These are phyloP conservation scores for Luzula sylvatica DNA, from an alignment of 176 grass and related monocot genomes.

Conservation along the genomic window DNA sequence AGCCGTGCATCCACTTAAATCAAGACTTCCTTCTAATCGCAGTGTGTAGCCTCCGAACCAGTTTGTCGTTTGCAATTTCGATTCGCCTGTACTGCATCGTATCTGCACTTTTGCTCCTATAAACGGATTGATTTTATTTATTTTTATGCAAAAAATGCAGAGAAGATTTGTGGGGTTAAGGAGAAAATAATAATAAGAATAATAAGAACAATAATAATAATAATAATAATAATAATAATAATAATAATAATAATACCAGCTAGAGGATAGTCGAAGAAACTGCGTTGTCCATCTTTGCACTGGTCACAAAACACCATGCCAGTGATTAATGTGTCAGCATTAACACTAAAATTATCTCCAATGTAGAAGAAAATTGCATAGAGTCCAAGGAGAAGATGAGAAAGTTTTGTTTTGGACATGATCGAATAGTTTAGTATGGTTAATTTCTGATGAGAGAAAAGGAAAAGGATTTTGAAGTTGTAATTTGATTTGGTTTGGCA, in stretches of 20 bases:
- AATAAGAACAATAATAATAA: too few species aligned
- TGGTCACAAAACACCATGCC: conserved; percentile 91
- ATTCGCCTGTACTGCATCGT: conserved; percentile 47
- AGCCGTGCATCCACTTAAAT: conserved; percentile 72
- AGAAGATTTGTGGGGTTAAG: neutral
- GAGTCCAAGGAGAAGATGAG: neutral
- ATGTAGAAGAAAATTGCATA: neutral
- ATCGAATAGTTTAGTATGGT: neutral
- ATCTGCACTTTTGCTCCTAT: conserved; percentile 63
- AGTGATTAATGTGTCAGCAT: conserved; percentile 58
- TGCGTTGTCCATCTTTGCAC: conserved; percentile 63
- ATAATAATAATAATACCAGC: conserved; percentile 25
- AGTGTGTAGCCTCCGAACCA: conserved; percentile 72
- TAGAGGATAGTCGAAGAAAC: conserved; percentile 78
- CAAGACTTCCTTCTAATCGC: conserved; percentile 52
- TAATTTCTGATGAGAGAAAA: neutral
- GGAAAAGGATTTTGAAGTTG: neutral
- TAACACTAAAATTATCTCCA: neutral
- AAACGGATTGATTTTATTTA: neutral
- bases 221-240: neutral
- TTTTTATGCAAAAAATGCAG: neutral
- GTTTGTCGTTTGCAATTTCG: conserved; percentile 58
- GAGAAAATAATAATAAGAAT: neutral
- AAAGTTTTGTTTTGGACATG: conserved; percentile 1
- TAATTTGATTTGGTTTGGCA: too few species aligned